Evolutionary conservation across 495 filamentous ascomycete genomes (phyloP).

Genomic region (Penicillium egyptiacum): DNA sequence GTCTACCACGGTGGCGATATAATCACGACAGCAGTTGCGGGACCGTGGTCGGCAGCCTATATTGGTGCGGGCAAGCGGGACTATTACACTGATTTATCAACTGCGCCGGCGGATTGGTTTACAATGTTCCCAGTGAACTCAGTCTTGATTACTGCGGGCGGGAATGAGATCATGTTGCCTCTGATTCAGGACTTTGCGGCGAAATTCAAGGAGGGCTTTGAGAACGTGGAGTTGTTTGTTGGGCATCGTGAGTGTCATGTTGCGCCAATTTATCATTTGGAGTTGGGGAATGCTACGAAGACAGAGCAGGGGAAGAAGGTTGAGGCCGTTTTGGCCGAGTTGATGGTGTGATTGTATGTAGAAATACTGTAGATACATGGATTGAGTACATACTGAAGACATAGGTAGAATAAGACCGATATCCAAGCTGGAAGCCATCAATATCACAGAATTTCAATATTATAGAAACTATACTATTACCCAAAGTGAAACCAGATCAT

Average conservation of each 20-base stretch:
- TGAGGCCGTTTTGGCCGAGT: constrained; percentile 32
- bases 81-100: constrained; percentile 54
- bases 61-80: constrained; percentile 48
- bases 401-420: no score
- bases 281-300: constrained; percentile 37
- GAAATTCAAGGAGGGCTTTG: constrained; percentile 38
- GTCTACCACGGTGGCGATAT: constrained; percentile 54
- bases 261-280: constrained; percentile 44
- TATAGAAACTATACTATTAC: no score
- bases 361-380: not conserved
- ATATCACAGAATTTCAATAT: no score
- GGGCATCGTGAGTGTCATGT: constrained; percentile 45
- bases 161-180: constrained; percentile 60
- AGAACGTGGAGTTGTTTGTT: constrained; percentile 38
- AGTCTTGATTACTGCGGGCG: constrained; percentile 56
- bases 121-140: constrained; percentile 42
- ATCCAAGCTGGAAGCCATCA: no score
- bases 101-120: constrained; percentile 57
- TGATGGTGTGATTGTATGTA: constrained; percentile 7
- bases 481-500: no score
- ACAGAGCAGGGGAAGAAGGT: constrained; percentile 43
- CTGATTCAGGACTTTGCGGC: constrained; percentile 52
- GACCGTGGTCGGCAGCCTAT: constrained; percentile 51
- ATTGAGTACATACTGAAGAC: not conserved
- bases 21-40: constrained; percentile 42